Evolutionary conservation across 441 rosid genomes (phyloP), one percentile per base, ranked within the genome.

Genomic region (Gossypium trilobum): DNA sequence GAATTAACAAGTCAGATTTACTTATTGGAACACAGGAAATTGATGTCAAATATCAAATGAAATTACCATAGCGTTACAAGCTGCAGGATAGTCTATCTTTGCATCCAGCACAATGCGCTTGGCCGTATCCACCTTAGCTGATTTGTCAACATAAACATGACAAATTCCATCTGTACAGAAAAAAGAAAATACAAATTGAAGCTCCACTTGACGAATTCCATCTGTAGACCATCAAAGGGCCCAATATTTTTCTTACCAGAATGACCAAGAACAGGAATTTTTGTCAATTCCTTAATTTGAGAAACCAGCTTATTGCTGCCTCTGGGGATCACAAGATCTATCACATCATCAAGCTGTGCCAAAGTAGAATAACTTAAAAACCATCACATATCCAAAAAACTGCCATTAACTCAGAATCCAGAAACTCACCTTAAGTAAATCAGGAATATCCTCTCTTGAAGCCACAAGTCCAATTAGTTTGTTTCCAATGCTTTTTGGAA

Each of bases 231-330:
- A 68, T 67, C 42, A 9, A 8, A n/a, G 16, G 48, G 22, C 2
- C 13, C n/a, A 22, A n/a, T 2, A 61, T 66, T 48, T 64, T 55
- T 78, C 87, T 82, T 74, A 90, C 95, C 95, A 50, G 95, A 77
- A 83, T 90, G 95, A 73, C 95, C 95, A 60, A 90, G 82, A 75
- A 90, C 95, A 62, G 92, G 95, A 76, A 90, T 88, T 83, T 88
- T 90, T 25, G 95, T 90, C 25, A 91, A 84, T 71, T 77, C 80
- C 76, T 88, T 90, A 60, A 90, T 88, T 75, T 87, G 83, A 80
- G 89, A 81, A 75, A 90, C 92, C 70, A 90, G 88, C 66, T 78
- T 83, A 63, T 85, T 90, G 85, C 92, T 88, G 77, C 95, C 95
- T 81, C 95, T 87, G 58, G 95, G 91, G 68, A 90, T 88, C 71